phyloP scores from a whole-genome alignment of 2,329 filamentous ascomycete genomes.

The Beauveria varroae region DNA sequence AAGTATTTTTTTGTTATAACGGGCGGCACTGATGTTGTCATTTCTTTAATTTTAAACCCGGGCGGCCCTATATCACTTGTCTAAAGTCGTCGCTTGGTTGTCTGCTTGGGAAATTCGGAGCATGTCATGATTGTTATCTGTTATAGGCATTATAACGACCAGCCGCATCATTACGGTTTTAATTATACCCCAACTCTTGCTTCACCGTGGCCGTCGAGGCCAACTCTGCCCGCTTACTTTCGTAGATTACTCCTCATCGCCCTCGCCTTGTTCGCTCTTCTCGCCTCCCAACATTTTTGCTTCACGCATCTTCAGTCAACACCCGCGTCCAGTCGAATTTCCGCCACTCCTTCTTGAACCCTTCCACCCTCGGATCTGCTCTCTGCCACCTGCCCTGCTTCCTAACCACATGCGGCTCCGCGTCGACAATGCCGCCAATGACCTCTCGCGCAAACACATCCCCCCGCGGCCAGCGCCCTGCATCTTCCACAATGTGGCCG shows the following conservation, averaged over 20 bases:
- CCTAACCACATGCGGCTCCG: conserved; percentile 75
- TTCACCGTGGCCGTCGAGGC: too few relatives aligned
- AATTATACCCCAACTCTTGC: too few relatives aligned
- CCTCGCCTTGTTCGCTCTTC: too few relatives aligned
- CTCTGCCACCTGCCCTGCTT: conserved; percentile 80
- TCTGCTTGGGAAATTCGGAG: not conserved
- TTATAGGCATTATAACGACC: not conserved
- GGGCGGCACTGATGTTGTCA: not conserved
- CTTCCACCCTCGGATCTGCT: conserved; percentile 62
- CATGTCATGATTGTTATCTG: not conserved
- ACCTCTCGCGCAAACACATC: conserved; percentile 91
- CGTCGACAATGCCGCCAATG: conserved; percentile 84
- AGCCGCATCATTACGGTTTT: not conserved
- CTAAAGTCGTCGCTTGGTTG: not conserved
- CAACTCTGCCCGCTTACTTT: too few relatives aligned
- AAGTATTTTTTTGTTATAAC: not conserved
- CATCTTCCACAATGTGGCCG: conserved; percentile 87
- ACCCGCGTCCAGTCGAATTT: conserved; percentile 83
- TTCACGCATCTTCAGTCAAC: conserved; percentile 30
- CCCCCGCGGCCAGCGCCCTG: conserved; percentile 75
- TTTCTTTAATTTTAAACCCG: not conserved
- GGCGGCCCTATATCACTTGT: not conserved
- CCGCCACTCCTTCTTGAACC: conserved; percentile 77
- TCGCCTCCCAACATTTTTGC: not conserved
- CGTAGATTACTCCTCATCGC: not conserved